A percentile compares a stretch with the other conserved stretches of the same genome.
These are phyloP conservation scores for Plasmodium vivax DNA, from an alignment of 169 alveolate genomes.

Conservation along the genomic window DNA sequence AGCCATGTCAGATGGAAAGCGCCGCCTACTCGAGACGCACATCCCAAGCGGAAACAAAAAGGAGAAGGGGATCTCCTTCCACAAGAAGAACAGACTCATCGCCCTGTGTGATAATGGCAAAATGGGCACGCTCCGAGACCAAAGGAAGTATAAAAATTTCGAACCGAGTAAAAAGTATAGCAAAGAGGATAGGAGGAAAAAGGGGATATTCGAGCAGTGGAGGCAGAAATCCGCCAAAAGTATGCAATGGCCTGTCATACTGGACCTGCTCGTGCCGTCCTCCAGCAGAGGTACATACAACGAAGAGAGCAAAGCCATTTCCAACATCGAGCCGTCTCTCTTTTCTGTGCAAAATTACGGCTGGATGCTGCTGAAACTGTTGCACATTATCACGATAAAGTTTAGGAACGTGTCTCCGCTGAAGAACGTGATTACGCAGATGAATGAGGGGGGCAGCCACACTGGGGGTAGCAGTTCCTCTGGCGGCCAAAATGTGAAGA, in stretches of 20 bases:
- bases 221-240: constrained; percentile 53
- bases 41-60: background rate
- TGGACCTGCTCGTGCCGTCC: constrained; percentile 77
- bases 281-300: constrained; percentile 56
- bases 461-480: background rate
- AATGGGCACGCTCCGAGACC: background rate
- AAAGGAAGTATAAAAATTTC: constrained; percentile 24
- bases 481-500: constrained; percentile 22
- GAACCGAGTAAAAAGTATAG: constrained; percentile 26
- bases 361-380: constrained; percentile 76
- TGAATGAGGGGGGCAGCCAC: constrained; percentile 17
- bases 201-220: constrained; percentile 47
- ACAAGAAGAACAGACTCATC: constrained; percentile 13
- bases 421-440: constrained; percentile 18
- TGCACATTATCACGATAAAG: constrained; percentile 73
- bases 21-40: background rate
- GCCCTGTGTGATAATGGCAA: constrained; percentile 18
- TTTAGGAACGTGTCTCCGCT: constrained; percentile 71
- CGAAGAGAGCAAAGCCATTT: constrained; percentile 29
- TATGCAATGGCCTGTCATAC: constrained; percentile 78
- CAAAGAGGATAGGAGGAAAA: constrained; percentile 43
- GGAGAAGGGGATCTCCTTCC: background rate
- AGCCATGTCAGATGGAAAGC: background rate
- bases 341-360: constrained; percentile 81
- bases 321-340: constrained; percentile 57